Base-by-base conservation (phyloP, 257 asterid genomes). In the Salvia splendens region DNA sequence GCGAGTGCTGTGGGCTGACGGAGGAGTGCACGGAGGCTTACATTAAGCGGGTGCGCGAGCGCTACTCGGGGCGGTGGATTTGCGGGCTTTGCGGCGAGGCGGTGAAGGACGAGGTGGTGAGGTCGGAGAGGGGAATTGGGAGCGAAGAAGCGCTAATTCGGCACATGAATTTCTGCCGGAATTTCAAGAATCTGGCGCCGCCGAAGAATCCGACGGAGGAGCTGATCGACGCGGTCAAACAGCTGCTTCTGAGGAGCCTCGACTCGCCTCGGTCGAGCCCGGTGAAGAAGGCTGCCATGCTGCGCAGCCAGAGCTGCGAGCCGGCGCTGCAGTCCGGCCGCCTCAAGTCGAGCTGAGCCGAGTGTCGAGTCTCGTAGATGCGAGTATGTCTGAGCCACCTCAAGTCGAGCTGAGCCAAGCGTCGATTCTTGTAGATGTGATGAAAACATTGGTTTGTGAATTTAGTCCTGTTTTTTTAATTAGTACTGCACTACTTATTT, bases 11-110 rank as follows among this genome's bases (percentile, higher is more conserved):
- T 45, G 95, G 93, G 61, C 76, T 91, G 77, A 85, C 91, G 0
- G 97, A 91, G 72, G 97, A 91, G 49, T 91, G 96, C 66, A 88
- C 97, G 16, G 83, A 78, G 72, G 93, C 79, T 1, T 91, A 91
- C 81, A 77, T 79, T 43, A 72, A 52, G 58, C 75, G 82, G 7
- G 91, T 88, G 0, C 78, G 87, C 0, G 89, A 82, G 0, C 76
- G 89, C n/a, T 82, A 86, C 68, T 80, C 73, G 53, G 95, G 95
- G 12, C 81, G 84, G 17, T 91, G 97, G 97, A 82, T 91, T 6
- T 91, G 97, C 77, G 97, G 97, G 75, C 93, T 91, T 9, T 91
- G 97, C 47, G 77, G 87, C 0, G 97, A 91, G 72, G 97, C 96
- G 0, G 96, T 86, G 69, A 86, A 91, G 79, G 95, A 91, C 2